Conservation (phyloP, 148 eudicot species). For the Spergularia bocconei region DNA sequence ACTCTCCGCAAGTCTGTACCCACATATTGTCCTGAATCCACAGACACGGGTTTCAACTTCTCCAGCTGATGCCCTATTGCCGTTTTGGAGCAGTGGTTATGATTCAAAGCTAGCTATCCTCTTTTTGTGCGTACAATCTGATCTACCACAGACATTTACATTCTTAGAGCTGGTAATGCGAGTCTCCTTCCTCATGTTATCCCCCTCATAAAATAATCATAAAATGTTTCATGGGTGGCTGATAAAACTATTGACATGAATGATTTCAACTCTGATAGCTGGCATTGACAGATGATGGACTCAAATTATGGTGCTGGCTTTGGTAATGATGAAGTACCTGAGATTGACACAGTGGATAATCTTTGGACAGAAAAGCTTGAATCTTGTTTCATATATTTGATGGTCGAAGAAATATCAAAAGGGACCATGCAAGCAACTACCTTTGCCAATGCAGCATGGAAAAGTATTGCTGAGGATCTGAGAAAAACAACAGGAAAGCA, state of each 20-base stretch:
- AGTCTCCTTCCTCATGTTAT: background rate
- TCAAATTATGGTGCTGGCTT: slow-evolving; percentile 16
- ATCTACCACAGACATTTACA: background rate
- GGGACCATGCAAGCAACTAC: slow-evolving; percentile 36
- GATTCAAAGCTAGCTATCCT: background rate
- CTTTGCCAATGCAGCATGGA: slow-evolving; percentile 37
- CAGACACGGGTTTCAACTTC: background rate
- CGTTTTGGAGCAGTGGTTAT: background rate
- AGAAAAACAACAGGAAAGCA: slow-evolving; percentile 27
- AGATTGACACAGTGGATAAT: slow-evolving; percentile 26
- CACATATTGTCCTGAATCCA: background rate
- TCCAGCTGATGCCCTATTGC: slow-evolving; percentile 1
- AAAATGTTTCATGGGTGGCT: background rate
- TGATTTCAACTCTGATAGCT: background rate
- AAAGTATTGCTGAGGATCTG: slow-evolving; percentile 25
- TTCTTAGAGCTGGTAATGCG: slow-evolving; percentile 3
- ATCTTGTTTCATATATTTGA: slow-evolving; percentile 29
- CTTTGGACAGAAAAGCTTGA: slow-evolving; percentile 32
- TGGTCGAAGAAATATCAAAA: slow-evolving; percentile 31
- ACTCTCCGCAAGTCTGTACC: background rate
- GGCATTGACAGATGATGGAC: slow-evolving; percentile 21
- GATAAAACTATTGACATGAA: background rate
- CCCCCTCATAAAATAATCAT: background rate
- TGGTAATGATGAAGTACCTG: slow-evolving; percentile 23
- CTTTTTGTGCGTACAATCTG: background rate